Conservation (phyloP, 2,329 filamentous ascomycete species). For the Daldinia eschscholtzii region DNA sequence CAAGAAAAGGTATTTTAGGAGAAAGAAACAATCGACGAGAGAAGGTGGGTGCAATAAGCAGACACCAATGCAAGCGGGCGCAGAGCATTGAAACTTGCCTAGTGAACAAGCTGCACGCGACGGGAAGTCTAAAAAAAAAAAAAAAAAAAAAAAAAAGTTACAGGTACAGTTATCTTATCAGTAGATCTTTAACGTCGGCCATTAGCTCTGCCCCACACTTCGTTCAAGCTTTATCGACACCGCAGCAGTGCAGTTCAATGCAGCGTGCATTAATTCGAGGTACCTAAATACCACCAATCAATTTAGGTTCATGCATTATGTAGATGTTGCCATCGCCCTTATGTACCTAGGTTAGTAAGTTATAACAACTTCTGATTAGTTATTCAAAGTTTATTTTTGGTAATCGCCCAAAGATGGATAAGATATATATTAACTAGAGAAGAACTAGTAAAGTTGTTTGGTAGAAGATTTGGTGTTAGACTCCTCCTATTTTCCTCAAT, state of each 20-base stretch:
- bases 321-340: not conserved
- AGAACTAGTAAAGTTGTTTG: too few relatives aligned
- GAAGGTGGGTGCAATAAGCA: not conserved
- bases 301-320: not conserved
- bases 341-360: not conserved
- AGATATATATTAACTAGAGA: too few relatives aligned
- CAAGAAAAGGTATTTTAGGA: not conserved
- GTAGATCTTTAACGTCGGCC: not conserved
- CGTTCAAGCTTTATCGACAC: not conserved
- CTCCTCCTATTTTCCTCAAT: too few relatives aligned
- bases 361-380: too few relatives aligned
- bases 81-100: not conserved
- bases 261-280: not conserved
- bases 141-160: not conserved
- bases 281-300: not conserved
- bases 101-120: not conserved
- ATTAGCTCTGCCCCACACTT: conserved; percentile 1
- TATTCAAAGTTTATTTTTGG: too few relatives aligned
- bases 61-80: not conserved
- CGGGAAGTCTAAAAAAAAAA: not conserved
- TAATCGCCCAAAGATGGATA: too few relatives aligned
- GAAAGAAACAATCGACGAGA: not conserved
- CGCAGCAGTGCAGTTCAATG: too few relatives aligned
- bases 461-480: too few relatives aligned
- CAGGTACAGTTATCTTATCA: conserved; percentile 4